Base-by-base conservation (phyloP, 1,284 basidiomycete species). In the Somion occarium region DNA sequence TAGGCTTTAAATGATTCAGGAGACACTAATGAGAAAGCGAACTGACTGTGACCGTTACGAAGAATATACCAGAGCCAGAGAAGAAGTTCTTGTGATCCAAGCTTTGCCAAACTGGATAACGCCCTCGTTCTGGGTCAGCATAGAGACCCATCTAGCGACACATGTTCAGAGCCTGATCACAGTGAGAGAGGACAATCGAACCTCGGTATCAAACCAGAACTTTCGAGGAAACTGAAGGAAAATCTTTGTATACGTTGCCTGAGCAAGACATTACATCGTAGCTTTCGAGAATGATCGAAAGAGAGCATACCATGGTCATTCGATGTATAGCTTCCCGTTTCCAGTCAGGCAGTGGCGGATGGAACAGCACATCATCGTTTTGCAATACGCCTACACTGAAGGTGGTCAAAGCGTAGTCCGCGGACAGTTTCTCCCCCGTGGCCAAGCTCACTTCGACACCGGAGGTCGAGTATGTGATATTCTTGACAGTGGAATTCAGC, bases 181-280 rank as follows among this genome's bases (percentile, higher is more conserved):
- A 24, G n/a, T 5, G 13, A 45, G 20, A 11, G 3, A 12, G 34
- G 38, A 19, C 12, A 38, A 56, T 18, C 48, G n/a, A n/a, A 58
- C 83, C 75, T 87, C 73, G 0, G 81, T 82, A 44, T 80, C 73
- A 52, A 84, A 84, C 85, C 85, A 88, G 65, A 87, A 88, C 39
- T 82, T 82, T 49, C 75, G 61, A 0, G 77, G 72, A 59, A 87
- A 88, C 56, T 82, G 74, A 34, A 88, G 59, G 64, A 87, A 88
- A 38, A 88, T 83, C 67, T 87, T 88, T 2, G 84, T 85, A 38
- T 19, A 24, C 37, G n/a, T 43, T n/a, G 13, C 30, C 45, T 47
- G 27, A 5, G 7, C 43, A 5, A 19, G 39, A 27, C 12, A 37
- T 38, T 27, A 47, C 12, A 20, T 13, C 24, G 12, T 45, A 12